These are phyloP conservation scores for Hypoxylon cercidicola DNA, from an alignment of 495 filamentous ascomycete genomes.

Conservation along the genomic window DNA sequence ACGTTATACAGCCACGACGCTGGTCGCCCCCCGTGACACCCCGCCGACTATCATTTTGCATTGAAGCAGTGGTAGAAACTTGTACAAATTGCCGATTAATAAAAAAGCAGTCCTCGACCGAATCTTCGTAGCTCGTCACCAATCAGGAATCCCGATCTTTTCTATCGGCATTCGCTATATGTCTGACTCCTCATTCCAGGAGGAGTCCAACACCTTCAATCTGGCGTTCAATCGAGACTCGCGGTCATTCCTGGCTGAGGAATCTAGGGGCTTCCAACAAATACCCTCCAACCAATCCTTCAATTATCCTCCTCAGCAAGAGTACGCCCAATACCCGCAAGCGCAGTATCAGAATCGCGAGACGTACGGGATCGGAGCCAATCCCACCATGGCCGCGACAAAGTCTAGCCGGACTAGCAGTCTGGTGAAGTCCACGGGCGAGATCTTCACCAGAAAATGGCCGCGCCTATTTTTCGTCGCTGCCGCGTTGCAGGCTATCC, in stretches of 20 bases:
- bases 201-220: conserved; percentile 45
- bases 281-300: conserved; percentile 46
- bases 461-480: conserved; percentile 84
- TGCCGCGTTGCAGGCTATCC: conserved; percentile 77
- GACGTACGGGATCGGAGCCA: conserved; percentile 60
- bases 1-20: neutral
- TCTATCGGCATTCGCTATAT: conserved; percentile 21
- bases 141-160: conserved; percentile 19
- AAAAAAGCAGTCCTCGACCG: conserved; percentile 11
- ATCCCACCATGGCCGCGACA: conserved; percentile 49
- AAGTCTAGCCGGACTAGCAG: conserved; percentile 37
- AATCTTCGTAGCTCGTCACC: conserved; percentile 5
- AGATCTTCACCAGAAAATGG: conserved; percentile 80
- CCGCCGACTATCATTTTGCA: conserved; percentile 12
- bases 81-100: conserved; percentile 21
- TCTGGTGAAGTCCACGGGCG: conserved; percentile 44
- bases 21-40: conserved; percentile 9
- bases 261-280: conserved; percentile 44
- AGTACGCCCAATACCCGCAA: conserved; percentile 40
- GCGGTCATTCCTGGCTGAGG: conserved; percentile 41
- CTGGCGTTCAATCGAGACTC: conserved; percentile 46
- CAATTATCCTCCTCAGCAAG: conserved; percentile 34
- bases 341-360: conserved; percentile 30
- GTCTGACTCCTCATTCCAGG: conserved; percentile 41
- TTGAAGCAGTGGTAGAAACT: conserved; percentile 10